Base-by-base conservation (phyloP, 257 asterid genomes). In the Fraxinus excelsior region DNA sequence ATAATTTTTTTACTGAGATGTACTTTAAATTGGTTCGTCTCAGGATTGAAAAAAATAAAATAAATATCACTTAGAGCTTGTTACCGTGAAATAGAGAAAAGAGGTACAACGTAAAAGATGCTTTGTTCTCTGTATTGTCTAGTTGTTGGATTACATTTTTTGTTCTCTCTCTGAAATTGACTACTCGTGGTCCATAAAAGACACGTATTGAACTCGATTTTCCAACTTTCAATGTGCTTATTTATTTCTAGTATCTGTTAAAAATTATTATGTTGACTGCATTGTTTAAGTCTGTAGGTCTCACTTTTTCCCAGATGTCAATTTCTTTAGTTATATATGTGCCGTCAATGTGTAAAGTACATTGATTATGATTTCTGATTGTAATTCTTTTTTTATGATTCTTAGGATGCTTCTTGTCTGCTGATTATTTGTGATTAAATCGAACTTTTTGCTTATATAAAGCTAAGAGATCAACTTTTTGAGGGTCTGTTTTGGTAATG, bases 401-500 rank as follows among this genome's bases (percentile, higher is more conserved):
- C 70, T 32, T 70, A 79, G 87, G 89, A 29, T 75, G 75, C 79
- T 64, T 76, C 78, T 73, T 49, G 25, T 74, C 31, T 25, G 46
- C 34, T 79, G 81, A 70, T 74, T 70, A 69, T 46, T 31, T 70
- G 64, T 40, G 67, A 62, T 21, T 49, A 62, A 70, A 73, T 81
- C 38, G 32, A 67, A 28, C 14, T 46, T 51, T 31, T 53, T 74
- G 74, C 81, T 21, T 4, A 53, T 4, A 53, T 58, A 79, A 67
- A 76, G 80, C 67, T 75, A 76, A 81, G 79, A 69, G 77, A 75
- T 58, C 42, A 16, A 23, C 32, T 26, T 66, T 37, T 76, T 66
- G 51, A 84, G 82, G 85, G 82, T 78, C 72, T 83, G 0, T 71
- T 78, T 85, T 81, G 80, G 79, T 71, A 67, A 92, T 94, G 97